phyloP scores from a whole-genome alignment of 176 grass and related monocot species.

The Aegilops speltoides region DNA sequence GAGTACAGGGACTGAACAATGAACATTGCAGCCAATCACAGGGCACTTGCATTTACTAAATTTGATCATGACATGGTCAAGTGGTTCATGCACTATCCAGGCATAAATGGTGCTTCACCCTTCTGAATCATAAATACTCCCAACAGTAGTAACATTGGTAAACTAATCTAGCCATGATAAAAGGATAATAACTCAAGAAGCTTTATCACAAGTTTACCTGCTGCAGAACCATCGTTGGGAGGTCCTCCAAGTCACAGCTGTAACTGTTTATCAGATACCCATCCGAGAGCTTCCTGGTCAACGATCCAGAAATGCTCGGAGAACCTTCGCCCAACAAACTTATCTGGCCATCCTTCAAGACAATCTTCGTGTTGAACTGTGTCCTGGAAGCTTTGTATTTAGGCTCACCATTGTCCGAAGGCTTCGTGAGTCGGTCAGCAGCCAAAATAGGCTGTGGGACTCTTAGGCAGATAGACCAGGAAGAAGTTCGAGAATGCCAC shows the following conservation, averaged over 20 bases:
- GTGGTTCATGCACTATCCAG: constrained; percentile 5
- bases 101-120: constrained; percentile 11
- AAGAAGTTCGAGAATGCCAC: constrained; percentile 93
- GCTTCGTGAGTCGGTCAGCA: constrained; percentile 26
- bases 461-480: constrained; percentile 87
- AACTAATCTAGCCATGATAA: not conserved
- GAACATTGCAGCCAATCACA: not conserved
- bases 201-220: constrained; percentile 56
- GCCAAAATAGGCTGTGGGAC: constrained; percentile 63
- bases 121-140: constrained; percentile 3
- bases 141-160: not conserved
- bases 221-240: constrained; percentile 89
- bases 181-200: not conserved
- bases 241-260: constrained; percentile 91
- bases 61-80: not conserved
- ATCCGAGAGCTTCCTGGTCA: constrained; percentile 47
- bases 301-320: constrained; percentile 65
- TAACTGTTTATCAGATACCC: constrained; percentile 57
- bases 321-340: constrained; percentile 79
- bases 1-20: not conserved
- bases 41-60: not conserved
- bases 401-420: constrained; percentile 41
- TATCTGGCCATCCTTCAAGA: constrained; percentile 84
- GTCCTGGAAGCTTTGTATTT: constrained; percentile 58
- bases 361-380: constrained; percentile 76